These are phyloP conservation scores for Grosmannia clavigera DNA, from an alignment of 2,329 filamentous ascomycete species.

Conservation along the genomic window DNA sequence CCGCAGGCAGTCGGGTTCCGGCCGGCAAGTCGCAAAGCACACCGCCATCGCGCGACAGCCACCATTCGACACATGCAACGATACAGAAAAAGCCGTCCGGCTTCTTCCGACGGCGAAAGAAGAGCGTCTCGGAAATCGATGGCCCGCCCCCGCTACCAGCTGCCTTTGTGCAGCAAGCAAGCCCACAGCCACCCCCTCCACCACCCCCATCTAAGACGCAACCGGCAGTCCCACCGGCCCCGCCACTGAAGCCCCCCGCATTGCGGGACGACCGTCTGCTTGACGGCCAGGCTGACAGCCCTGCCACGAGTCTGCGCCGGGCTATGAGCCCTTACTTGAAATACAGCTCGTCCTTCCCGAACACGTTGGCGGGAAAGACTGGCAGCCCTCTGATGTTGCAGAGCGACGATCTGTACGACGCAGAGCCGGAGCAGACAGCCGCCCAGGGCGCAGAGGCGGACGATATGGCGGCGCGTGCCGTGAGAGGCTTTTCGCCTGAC, in stretches of 20 bases:
- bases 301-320: conserved; percentile 69
- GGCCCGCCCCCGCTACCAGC: conserved; percentile 44
- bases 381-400: not conserved
- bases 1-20: conserved; percentile 22
- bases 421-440: not conserved
- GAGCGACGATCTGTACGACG: not conserved
- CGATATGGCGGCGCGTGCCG: conserved; percentile 22
- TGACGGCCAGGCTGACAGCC: conserved; percentile 36
- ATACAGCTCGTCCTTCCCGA: conserved; percentile 15
- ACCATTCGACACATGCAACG: conserved; percentile 29
- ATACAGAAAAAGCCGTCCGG: conserved; percentile 87
- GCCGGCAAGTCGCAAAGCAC: conserved; percentile 33
- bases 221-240: conserved; percentile 22
- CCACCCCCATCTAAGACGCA: conserved; percentile 19
- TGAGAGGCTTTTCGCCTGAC: conserved; percentile 59
- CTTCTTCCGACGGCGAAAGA: conserved; percentile 89
- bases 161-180: conserved; percentile 16
- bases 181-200: conserved; percentile 15
- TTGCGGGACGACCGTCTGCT: conserved; percentile 19
- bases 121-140: conserved; percentile 61
- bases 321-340: conserved; percentile 77
- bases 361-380: not conserved
- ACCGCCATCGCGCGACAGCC: conserved; percentile 40
- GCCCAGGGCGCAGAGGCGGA: conserved; percentile 9
- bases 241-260: conserved; percentile 21